Percentiles rank a stretch among this genome's conserved stretches.
phyloP scores from a whole-genome alignment of 2,329 filamentous ascomycete genomes.

The Beauveria varroae region DNA sequence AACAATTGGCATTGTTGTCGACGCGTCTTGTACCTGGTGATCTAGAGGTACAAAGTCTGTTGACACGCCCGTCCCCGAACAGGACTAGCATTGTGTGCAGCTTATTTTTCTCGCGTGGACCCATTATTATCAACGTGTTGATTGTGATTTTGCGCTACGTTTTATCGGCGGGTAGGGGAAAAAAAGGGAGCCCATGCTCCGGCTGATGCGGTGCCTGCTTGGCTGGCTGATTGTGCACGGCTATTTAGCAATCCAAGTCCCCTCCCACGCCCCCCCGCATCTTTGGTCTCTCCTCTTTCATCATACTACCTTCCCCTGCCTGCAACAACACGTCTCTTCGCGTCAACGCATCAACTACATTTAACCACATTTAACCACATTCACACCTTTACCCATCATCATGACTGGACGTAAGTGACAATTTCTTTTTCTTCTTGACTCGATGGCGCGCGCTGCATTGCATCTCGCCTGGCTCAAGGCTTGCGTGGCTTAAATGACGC shows the following conservation, averaged over 20 bases:
- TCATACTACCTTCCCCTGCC: slow-evolving; percentile 14
- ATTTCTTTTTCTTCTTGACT: slow-evolving; percentile 9
- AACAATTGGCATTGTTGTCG: not conserved
- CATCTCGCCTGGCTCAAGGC: not conserved
- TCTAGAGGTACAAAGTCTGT: not conserved
- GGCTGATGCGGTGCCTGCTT: slow-evolving; percentile 19
- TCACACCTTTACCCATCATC: slow-evolving; percentile 35
- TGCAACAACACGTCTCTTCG: slow-evolving; percentile 17
- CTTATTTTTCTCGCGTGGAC: not conserved
- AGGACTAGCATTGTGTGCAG: not conserved
- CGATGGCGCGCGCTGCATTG: not conserved
- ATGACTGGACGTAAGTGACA: slow-evolving; percentile 56
- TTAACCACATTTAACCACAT: slow-evolving; percentile 15
- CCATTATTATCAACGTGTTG: not conserved
- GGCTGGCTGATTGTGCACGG: slow-evolving; percentile 32
- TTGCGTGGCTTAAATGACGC: slow-evolving; percentile 4
- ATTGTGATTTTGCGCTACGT: not conserved
- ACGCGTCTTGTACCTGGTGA: slow-evolving; percentile 2
- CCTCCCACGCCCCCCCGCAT: slow-evolving; percentile 21
- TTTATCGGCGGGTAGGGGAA: not conserved
- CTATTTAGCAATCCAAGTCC: slow-evolving; percentile 27
- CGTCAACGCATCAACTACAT: slow-evolving; percentile 16
- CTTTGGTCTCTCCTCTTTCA: slow-evolving; percentile 14
- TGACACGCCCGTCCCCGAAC: slow-evolving; percentile 3
- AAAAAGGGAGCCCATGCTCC: slow-evolving; percentile 1